Conservation (phyloP, 1,284 basidiomycete species). For the Inonotus hispidus region DNA sequence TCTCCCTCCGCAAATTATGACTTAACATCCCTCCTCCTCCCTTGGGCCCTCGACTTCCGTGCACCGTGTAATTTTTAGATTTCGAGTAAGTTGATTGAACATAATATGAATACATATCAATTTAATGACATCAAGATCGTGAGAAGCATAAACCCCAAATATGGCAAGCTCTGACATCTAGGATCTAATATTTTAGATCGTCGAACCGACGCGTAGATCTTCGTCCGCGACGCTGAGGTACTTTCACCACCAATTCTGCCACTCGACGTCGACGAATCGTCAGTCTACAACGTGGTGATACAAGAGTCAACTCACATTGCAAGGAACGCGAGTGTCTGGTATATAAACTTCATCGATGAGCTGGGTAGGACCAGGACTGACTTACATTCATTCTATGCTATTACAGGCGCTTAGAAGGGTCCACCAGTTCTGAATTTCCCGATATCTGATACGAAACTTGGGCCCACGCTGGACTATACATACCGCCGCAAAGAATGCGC, state of each 20-base stretch:
- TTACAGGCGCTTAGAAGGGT: background rate
- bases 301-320: background rate
- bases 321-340: background rate
- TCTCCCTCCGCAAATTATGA: too few relatives aligned
- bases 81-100: too few relatives aligned
- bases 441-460: background rate
- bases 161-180: background rate
- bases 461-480: background rate
- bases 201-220: background rate
- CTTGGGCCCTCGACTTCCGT: too few relatives aligned
- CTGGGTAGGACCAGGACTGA: background rate
- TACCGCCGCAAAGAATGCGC: background rate
- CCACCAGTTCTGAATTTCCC: background rate
- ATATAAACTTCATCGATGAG: background rate
- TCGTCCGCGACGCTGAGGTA: slow-evolving; percentile 1
- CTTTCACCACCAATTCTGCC: background rate
- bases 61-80: too few relatives aligned
- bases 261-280: background rate
- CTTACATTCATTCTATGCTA: background rate
- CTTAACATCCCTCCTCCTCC: too few relatives aligned
- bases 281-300: background rate
- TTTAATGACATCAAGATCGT: background rate
- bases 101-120: too few relatives aligned
- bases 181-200: background rate
- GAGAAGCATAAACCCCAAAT: background rate